A percentile compares a stretch with the other conserved stretches of the same genome.
Evolutionary conservation across 2,329 filamentous ascomycete species (phyloP).

Genomic region (Calonectria ilicicola): DNA sequence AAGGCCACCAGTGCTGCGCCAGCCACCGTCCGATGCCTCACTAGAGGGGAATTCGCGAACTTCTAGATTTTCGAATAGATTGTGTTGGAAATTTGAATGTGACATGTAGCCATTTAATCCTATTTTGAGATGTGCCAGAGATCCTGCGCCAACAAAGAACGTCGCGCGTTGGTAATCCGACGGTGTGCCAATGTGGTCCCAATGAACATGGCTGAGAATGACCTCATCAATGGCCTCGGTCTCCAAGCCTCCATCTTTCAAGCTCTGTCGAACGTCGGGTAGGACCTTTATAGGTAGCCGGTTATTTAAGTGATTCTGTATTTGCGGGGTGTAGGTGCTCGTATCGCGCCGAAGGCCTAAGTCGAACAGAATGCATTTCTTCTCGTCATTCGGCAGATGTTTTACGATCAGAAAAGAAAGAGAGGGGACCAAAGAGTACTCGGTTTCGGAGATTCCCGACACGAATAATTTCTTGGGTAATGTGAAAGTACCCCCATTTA

Average conservation of each 20-base stretch:
- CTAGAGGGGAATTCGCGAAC: not conserved
- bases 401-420: not conserved
- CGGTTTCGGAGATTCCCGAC: not conserved
- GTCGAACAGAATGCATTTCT: not conserved
- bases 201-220: slow-evolving; percentile 66
- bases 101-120: slow-evolving; percentile 26
- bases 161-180: slow-evolving; percentile 59
- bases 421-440: not conserved
- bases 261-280: not conserved
- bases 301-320: not conserved
- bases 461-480: not conserved
- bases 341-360: not conserved
- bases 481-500: not conserved
- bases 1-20: not conserved
- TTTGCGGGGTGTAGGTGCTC: not conserved
- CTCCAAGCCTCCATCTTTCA: not conserved
- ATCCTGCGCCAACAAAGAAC: slow-evolving; percentile 64
- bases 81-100: not conserved
- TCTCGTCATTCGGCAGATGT: not conserved
- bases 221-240: slow-evolving; percentile 44
- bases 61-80: slow-evolving; percentile 40
- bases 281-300: not conserved
- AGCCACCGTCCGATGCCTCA: not conserved
- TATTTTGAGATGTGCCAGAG: slow-evolving; percentile 52
- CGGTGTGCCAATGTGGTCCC: slow-evolving; percentile 69